A percentile compares a stretch with the other conserved stretches of the same genome.
Evolutionary conservation across 768 basidiomycete species (phyloP).

Genomic region (Boletales sp.): DNA sequence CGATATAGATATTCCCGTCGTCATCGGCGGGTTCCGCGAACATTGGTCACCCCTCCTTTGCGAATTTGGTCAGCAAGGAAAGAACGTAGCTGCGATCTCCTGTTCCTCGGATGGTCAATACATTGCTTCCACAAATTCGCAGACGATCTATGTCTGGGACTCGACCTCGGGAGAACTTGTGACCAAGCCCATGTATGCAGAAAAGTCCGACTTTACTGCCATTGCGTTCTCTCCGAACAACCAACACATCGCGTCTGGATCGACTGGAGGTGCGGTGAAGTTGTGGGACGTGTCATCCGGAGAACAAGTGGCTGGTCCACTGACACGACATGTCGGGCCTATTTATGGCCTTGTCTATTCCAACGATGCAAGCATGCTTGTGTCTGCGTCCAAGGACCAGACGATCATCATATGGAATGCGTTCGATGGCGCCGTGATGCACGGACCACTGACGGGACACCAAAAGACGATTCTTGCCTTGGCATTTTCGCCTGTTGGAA

Average conservation of each 20-base stretch:
- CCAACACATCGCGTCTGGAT: conserved; percentile 24
- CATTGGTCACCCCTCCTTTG: conserved; percentile 31
- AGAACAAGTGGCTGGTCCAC: conserved; percentile 8
- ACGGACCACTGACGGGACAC: conserved; percentile 21
- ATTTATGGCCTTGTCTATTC: conserved; percentile 31
- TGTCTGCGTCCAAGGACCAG: conserved; percentile 26
- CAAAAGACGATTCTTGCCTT: conserved; percentile 24
- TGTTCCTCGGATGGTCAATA: conserved; percentile 28
- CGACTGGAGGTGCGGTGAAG: conserved; percentile 13
- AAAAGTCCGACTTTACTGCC: conserved; percentile 9
- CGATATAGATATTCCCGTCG: conserved; percentile 17
- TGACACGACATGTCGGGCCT: conserved; percentile 18
- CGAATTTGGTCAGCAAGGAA: conserved; percentile 20
- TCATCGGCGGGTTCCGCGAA: conserved; percentile 29
- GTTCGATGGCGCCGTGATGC: conserved; percentile 8
- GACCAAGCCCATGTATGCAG: conserved; percentile 15
- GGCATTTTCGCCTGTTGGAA: conserved; percentile 26
- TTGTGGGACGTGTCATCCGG: conserved; percentile 28
- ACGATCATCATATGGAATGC: conserved; percentile 27
- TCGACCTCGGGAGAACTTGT: conserved; percentile 26
- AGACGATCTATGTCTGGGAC: conserved; percentile 23
- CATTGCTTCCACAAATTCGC: conserved; percentile 23
- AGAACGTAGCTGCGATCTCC: conserved; percentile 15
- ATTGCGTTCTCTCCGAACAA: conserved; percentile 30
- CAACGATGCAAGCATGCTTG: conserved; percentile 19